Base-by-base conservation (phyloP, 768 basidiomycete species). In the Lactarius akahatsu region DNA sequence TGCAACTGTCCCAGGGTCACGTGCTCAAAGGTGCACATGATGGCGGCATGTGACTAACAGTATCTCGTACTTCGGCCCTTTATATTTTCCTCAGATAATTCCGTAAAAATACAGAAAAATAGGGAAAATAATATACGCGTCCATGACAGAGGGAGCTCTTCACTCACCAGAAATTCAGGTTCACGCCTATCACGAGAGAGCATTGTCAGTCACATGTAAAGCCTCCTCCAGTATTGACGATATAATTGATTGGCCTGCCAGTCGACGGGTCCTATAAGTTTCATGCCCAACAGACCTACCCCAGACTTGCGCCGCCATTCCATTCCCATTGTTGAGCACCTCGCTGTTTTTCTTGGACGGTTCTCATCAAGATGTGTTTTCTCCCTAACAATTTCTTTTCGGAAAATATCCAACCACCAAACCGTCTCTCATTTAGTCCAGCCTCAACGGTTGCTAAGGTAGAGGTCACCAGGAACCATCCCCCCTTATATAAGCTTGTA, bases 391-490 rank as follows among this genome's bases (percentile, higher is more conserved):
- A 30, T 40, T 47, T 47, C 28, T 47, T 28, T 36, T 67, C 13
- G 26, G 38, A 11, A 63, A 63, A 62, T 67, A 7, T 41, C 38
- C n/a, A 36, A 43, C 40, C 30, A 13, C 36, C 20, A 8, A 32
- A 28, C n/a, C 3, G 41, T 13, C 6, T 11, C 52, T 63, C 9
- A 45, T 30, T 65, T 18, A 10, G 18, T 63, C 28, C 15, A 59
- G 57, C 54, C 26, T 58, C 34, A 26, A 63, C 38, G 58, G 62
- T n/a, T n/a, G n/a, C n/a, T n/a, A n/a, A n/a, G n/a, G n/a, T n/a
- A n/a, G n/a, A n/a, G n/a, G n/a, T n/a, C n/a, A n/a, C n/a, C n/a
- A n/a, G n/a, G n/a, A n/a, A n/a, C n/a, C n/a, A n/a, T n/a, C n/a
- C n/a, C n/a, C n/a, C n/a, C n/a, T n/a, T n/a, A n/a, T n/a, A n/a